Evolutionary conservation across 352 stramenopile species (phyloP), one percentile per base, ranked within the genome.

Genomic region (Globisporangium apiculatum): DNA sequence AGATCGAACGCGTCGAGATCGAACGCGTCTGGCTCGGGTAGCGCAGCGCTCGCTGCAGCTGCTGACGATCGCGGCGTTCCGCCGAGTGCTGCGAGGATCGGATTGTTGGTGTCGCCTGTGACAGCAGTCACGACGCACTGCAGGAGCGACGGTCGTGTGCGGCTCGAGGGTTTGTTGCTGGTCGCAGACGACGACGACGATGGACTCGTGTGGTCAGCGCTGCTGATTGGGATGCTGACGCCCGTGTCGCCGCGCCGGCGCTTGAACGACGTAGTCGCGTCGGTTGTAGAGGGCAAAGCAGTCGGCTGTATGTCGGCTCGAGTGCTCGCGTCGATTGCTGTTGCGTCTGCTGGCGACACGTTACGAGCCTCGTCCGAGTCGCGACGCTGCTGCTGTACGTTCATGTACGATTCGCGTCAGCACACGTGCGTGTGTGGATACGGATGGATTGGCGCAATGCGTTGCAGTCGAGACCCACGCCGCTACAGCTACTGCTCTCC

Each of bases 51-150:
- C 7, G 45, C n/a, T 35, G 60, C 59, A 8, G 60, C 60, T 11
- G 71, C 53, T 9, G 65, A 67, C 38, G 66, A 65, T 9, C 75
- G 69, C 37, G 76, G 78, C 7, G 81, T 89, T 38, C 78, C 76
- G 38, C 81, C 81, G 15, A 91, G 51, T 11, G 78, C 81, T 5
- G 66, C 67, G 10, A 91, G 66, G 43, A 89, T 72, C 50, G 78
- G 81, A 58, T 91, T 91, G 48, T 31, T 31, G 24, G 2, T 31
- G 24, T 91, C 73, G 5, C 46, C 58, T 50, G 35, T 61, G 11
- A 61, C 48, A 6, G 61, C 38, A 48, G 62, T 45, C n/a, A 67
- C 69, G 31, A 71, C 55, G 43, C 59, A 67, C n/a, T 64, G 61
- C n/a, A 63, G 38, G 31, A 75, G 60, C 46, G 66, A 53, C 31